These are phyloP conservation scores for Ceratocystis albifundus DNA, from an alignment of 2,329 filamentous ascomycete species.

Conservation along the genomic window DNA sequence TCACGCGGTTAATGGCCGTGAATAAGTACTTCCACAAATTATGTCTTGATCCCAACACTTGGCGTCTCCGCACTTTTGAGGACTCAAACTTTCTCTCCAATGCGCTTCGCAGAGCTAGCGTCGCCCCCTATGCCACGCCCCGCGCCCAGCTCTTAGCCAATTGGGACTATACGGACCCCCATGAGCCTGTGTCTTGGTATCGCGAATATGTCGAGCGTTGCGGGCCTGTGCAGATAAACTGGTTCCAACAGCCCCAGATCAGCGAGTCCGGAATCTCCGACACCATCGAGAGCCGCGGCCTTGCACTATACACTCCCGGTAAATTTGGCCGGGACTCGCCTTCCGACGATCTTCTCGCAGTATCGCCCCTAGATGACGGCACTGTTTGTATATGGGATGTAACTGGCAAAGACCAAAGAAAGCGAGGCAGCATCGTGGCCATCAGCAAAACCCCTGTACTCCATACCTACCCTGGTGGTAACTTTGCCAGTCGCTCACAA, in stretches of 20 bases:
- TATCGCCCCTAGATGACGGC: constrained; percentile 72
- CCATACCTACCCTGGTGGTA: constrained; percentile 7
- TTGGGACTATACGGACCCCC: constrained; percentile 69
- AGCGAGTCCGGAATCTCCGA: constrained; percentile 35
- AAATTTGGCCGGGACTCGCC: constrained; percentile 38
- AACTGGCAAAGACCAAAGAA: constrained; percentile 40
- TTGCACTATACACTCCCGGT: constrained; percentile 49
- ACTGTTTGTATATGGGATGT: constrained; percentile 82
- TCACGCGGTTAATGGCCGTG: constrained; percentile 11
- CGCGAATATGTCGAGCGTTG: constrained; percentile 77
- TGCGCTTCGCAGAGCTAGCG: neutral
- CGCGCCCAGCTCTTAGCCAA: constrained; percentile 51
- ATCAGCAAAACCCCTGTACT: constrained; percentile 57
- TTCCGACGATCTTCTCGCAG: constrained; percentile 41
- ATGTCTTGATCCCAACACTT: constrained; percentile 62
- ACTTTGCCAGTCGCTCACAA: constrained; percentile 15
- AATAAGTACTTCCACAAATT: constrained; percentile 43
- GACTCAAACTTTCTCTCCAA: constrained; percentile 38
- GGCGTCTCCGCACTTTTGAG: constrained; percentile 64
- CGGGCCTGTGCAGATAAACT: constrained; percentile 60
- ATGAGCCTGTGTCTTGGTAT: constrained; percentile 71
- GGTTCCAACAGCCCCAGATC: constrained; percentile 56
- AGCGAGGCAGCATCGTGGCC: constrained; percentile 51
- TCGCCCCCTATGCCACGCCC: neutral
- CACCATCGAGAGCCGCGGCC: constrained; percentile 56